These are phyloP conservation scores for Geotrichum australiense DNA, from an alignment of 1,139 yeast genomes.

Conservation along the genomic window DNA sequence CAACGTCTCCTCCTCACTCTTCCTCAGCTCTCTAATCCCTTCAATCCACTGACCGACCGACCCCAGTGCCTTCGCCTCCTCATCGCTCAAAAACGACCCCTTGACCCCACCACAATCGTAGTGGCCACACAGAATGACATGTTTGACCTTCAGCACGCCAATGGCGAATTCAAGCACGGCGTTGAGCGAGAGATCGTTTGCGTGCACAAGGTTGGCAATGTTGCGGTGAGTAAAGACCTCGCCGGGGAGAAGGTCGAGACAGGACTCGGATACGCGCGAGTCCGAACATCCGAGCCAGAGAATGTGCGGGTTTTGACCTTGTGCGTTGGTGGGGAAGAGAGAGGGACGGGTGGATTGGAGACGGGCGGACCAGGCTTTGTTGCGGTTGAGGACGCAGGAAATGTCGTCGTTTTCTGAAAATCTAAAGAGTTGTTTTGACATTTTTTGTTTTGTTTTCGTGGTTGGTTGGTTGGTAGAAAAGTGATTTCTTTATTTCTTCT, in stretches of 20 bases:
- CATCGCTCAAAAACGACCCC: slow-evolving; percentile 68
- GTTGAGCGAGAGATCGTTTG: slow-evolving; percentile 67
- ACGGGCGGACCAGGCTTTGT: slow-evolving; percentile 58
- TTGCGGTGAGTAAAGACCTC: slow-evolving; percentile 91
- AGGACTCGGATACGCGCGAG: slow-evolving; percentile 78
- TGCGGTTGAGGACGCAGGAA: slow-evolving; percentile 60
- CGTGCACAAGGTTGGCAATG: slow-evolving; percentile 73
- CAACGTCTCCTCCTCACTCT: slow-evolving; percentile 41
- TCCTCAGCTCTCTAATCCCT: slow-evolving; percentile 64
- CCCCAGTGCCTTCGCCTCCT: slow-evolving; percentile 40
- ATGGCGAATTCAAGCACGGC: slow-evolving; percentile 89
- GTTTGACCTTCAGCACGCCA: slow-evolving; percentile 74
- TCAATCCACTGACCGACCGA: slow-evolving; percentile 72
- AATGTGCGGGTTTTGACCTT: slow-evolving; percentile 90
- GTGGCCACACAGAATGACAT: slow-evolving; percentile 89
- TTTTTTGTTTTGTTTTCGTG: no score
- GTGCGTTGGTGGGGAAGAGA: slow-evolving; percentile 33
- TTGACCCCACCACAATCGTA: slow-evolving; percentile 95
- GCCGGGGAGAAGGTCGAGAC: slow-evolving; percentile 76
- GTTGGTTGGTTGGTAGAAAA: no score
- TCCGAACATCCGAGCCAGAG: slow-evolving; percentile 96
- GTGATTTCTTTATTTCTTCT: no score
- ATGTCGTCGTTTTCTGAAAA: slow-evolving; percentile 33
- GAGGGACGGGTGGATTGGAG: slow-evolving; percentile 33
- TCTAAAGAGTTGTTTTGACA: slow-evolving; percentile 23